phyloP scores from a whole-genome alignment of 352 stramenopile genomes.

The Globisporangium takayamanum region DNA sequence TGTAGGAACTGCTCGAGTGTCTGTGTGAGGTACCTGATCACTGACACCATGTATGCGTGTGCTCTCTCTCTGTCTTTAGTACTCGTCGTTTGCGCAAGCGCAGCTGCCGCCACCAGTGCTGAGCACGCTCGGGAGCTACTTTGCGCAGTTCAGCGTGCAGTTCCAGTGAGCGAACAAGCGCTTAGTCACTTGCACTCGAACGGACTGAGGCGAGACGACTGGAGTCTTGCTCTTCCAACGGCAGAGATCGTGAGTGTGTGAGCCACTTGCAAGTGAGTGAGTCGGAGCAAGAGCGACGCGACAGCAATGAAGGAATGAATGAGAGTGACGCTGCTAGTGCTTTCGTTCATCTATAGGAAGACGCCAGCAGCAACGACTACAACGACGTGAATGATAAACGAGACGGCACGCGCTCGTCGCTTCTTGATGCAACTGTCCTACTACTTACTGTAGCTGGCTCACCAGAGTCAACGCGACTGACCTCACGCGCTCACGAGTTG shows the following conservation, averaged over 20 bases:
- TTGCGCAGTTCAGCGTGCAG: constrained; percentile 52
- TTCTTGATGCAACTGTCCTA: not conserved
- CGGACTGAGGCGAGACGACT: not conserved
- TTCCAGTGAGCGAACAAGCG: constrained; percentile 39
- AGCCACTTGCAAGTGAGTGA: not conserved
- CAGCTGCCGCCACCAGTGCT: constrained; percentile 27
- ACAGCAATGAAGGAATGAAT: not conserved
- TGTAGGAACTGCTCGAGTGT: no score
- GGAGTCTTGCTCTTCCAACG: not conserved
- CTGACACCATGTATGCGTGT: not conserved
- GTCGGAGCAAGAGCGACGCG: not conserved
- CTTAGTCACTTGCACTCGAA: not conserved
- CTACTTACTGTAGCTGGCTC: not conserved
- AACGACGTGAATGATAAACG: no score
- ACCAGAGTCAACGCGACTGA: not conserved
- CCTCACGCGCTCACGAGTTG: not conserved
- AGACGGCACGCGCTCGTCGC: not conserved
- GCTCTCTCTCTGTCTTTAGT: constrained; percentile 23
- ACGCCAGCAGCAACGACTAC: not conserved
- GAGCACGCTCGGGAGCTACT: constrained; percentile 47
- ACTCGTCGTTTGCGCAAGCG: constrained; percentile 40
- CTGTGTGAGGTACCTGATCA: constrained; percentile 7
- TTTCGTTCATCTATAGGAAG: no score
- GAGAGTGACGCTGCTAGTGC: not conserved
- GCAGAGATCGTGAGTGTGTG: not conserved